A percentile compares a stretch with the other conserved stretches of the same genome.
These are phyloP conservation scores for Populus alba DNA, from an alignment of 345 rosid species.

Conservation along the genomic window DNA sequence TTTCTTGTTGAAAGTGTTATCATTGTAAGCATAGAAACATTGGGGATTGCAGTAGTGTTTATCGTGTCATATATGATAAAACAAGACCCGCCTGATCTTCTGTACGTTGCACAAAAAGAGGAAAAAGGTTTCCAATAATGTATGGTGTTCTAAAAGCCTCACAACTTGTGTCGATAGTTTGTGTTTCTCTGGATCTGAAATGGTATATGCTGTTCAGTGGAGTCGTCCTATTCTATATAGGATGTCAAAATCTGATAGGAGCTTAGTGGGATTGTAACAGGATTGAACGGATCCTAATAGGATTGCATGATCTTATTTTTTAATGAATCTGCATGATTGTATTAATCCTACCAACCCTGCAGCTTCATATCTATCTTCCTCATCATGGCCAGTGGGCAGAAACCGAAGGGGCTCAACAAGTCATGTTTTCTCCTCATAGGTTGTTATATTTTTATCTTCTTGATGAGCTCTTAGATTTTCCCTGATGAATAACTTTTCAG, in stretches of 20 bases:
- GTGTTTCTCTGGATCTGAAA: background rate
- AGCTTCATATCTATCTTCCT: background rate
- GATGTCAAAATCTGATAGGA: background rate
- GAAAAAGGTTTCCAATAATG: background rate
- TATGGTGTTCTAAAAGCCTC: background rate
- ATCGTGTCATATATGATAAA: background rate
- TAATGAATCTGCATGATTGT: background rate
- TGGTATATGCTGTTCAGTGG: background rate
- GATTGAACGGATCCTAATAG: background rate
- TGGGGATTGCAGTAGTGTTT: background rate
- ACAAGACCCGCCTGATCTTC: background rate
- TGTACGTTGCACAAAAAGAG: background rate
- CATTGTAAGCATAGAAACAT: background rate
- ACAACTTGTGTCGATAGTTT: background rate
- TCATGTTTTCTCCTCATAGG: conserved; percentile 80
- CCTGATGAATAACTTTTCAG: background rate
- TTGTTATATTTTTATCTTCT: conserved; percentile 7
- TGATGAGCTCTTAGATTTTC: background rate
- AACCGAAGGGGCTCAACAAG: conserved; percentile 45
- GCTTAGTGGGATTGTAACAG: background rate
- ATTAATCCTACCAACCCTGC: background rate
- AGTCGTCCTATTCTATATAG: background rate
- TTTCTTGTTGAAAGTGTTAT: background rate
- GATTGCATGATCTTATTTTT: background rate
- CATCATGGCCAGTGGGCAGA: conserved; percentile 39